Evolutionary conservation across 805 yeast species (phyloP).

Genomic region (Saitoella complicata): DNA sequence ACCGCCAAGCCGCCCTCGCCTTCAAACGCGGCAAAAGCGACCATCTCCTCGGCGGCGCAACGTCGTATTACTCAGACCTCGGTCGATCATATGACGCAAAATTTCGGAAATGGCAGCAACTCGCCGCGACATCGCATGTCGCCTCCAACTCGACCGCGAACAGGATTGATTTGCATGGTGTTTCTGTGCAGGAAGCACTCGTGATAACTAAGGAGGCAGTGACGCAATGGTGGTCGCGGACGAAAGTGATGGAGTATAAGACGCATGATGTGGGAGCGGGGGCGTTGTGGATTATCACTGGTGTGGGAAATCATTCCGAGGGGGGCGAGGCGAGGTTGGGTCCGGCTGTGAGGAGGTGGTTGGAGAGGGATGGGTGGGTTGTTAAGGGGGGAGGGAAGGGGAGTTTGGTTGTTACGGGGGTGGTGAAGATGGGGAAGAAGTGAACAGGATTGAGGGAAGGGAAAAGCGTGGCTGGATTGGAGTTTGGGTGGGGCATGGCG

Average conservation of each 20-base stretch:
- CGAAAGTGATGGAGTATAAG: neutral
- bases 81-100: constrained; percentile 1
- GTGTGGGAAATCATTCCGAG: neutral
- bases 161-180: constrained; percentile 1
- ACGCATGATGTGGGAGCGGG: neutral
- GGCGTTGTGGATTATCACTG: constrained; percentile 1
- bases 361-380: neutral
- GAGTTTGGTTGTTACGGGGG: no score
- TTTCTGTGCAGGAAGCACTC: constrained; percentile 1
- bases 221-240: constrained; percentile 1
- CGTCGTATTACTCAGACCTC: neutral
- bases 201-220: neutral
- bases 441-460: no score
- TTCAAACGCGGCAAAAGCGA: neutral
- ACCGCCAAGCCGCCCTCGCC: neutral
- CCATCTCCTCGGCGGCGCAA: neutral
- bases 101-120: neutral
- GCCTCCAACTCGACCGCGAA: neutral
- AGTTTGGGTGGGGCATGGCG: no score
- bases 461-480: no score
- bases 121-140: neutral
- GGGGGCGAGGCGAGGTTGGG: neutral
- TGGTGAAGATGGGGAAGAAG: no score
- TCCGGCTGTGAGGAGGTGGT: neutral
- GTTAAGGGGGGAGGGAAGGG: neutral